These are phyloP conservation scores for Hygrophorus pudorinus DNA, from an alignment of 768 basidiomycete genomes.

Conservation along the genomic window DNA sequence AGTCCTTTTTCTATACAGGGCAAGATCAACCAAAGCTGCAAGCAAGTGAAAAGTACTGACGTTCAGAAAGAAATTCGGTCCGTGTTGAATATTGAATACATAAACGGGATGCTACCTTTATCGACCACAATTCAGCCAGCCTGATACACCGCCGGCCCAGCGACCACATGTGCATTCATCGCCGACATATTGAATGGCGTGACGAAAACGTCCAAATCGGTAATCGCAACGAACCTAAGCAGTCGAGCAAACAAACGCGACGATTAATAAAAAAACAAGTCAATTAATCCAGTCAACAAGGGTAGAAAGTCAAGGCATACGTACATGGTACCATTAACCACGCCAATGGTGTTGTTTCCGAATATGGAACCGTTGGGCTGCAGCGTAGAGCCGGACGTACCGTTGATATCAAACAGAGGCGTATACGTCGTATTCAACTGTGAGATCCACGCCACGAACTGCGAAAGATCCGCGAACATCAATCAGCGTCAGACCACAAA, in stretches of 20 bases:
- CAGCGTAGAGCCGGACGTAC: constrained; percentile 32
- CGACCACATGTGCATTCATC: constrained; percentile 44
- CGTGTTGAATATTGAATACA: no score
- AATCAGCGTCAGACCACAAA: not conserved
- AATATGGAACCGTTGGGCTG: constrained; percentile 43
- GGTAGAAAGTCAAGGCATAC: constrained; percentile 3
- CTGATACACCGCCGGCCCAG: constrained; percentile 43
- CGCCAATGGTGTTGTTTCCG: constrained; percentile 24
- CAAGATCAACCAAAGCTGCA: no score
- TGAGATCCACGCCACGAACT: constrained; percentile 49
- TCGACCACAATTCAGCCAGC: constrained; percentile 23
- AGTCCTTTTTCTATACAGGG: no score
- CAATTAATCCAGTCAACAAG: no score
- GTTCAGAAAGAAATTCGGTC: no score
- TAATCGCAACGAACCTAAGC: constrained; percentile 39
- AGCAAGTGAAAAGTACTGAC: no score
- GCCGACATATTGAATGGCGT: constrained; percentile 50
- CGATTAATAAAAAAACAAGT: not conserved
- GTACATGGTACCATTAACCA: constrained; percentile 45
- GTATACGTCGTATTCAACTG: constrained; percentile 55
- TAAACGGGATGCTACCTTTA: no score
- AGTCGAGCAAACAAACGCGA: not conserved
- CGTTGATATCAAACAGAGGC: constrained; percentile 31
- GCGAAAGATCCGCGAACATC: constrained; percentile 1
- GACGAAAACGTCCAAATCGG: constrained; percentile 36